A percentile compares a stretch with the other conserved stretches of the same genome.
Conservation (phyloP, 805 yeast species). For the Kluyveromyces wickerhamii region DNA sequence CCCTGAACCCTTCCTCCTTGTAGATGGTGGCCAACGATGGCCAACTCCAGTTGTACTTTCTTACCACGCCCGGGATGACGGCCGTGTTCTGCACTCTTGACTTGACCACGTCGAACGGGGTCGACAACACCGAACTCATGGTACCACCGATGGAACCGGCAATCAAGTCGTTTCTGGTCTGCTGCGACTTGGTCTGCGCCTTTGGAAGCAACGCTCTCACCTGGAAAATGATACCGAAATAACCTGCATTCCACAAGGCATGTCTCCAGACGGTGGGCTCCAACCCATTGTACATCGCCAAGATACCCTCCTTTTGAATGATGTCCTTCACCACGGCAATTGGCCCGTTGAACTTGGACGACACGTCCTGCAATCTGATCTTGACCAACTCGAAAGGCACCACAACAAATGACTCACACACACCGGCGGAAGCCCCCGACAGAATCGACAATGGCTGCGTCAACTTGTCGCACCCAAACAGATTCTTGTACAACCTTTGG, state of each 20-base stretch:
- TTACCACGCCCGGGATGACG: constrained; percentile 59
- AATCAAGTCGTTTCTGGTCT: constrained; percentile 77
- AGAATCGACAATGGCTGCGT: constrained; percentile 79
- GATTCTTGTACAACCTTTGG: constrained; percentile 70
- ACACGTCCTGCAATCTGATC: constrained; percentile 86
- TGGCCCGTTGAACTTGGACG: constrained; percentile 76
- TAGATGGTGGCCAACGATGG: constrained; percentile 70
- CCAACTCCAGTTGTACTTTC: constrained; percentile 87
- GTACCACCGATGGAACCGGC: constrained; percentile 98
- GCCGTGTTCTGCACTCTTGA: constrained; percentile 83
- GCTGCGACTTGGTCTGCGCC: constrained; percentile 60
- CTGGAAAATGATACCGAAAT: constrained; percentile 91
- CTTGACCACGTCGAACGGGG: constrained; percentile 97
- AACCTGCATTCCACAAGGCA: constrained; percentile 94
- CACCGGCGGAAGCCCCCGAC: constrained; percentile 98
- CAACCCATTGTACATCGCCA: constrained; percentile 86
- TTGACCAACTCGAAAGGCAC: constrained; percentile 96
- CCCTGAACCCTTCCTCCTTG: constrained; percentile 82
- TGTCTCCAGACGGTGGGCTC: constrained; percentile 99
- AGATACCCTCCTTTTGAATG: constrained; percentile 63
- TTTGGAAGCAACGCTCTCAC: constrained; percentile 71
- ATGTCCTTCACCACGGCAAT: constrained; percentile 72
- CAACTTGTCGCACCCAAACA: constrained; percentile 61
- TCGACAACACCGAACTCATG: constrained; percentile 87
- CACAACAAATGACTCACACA: constrained; percentile 91